Percentiles rank a stretch among this genome's conserved stretches.
These are phyloP conservation scores for Terfezia claveryi DNA, from an alignment of 495 filamentous ascomycete species.

Conservation along the genomic window DNA sequence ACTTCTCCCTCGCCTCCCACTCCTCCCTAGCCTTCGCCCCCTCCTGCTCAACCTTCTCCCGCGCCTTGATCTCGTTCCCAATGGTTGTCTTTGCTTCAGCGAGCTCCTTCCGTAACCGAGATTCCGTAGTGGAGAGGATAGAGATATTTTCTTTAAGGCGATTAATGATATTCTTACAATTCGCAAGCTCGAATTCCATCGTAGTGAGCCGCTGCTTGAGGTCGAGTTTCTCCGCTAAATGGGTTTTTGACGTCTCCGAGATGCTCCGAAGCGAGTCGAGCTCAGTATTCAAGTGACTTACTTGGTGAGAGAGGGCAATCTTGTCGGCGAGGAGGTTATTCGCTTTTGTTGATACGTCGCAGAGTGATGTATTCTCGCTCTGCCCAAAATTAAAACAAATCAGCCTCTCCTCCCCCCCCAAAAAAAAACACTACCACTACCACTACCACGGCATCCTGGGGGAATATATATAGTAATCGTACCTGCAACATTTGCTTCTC, in stretches of 20 bases:
- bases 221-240: slow-evolving; percentile 51
- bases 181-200: slow-evolving; percentile 57
- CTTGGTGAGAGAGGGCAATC: slow-evolving; percentile 44
- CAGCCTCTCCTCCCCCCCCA: background rate
- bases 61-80: slow-evolving; percentile 71
- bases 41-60: slow-evolving; percentile 42
- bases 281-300: slow-evolving; percentile 49
- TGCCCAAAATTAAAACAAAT: slow-evolving; percentile 37
- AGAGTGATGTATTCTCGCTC: slow-evolving; percentile 24
- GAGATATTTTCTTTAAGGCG: slow-evolving; percentile 32
- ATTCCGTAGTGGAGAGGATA: slow-evolving; percentile 8
- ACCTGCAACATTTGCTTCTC: no score
- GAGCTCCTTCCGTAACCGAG: slow-evolving; percentile 43
- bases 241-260: slow-evolving; percentile 36
- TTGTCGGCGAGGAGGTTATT: slow-evolving; percentile 57
- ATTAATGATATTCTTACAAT: slow-evolving; percentile 46
- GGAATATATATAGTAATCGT: no score
- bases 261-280: slow-evolving; percentile 57
- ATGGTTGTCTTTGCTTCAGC: slow-evolving; percentile 57
- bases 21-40: slow-evolving; percentile 27
- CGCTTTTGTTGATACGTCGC: slow-evolving; percentile 38
- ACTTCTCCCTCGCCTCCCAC: slow-evolving; percentile 50
- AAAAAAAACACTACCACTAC: no score
- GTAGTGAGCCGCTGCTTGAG: slow-evolving; percentile 52
- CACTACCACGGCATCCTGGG: no score